A percentile compares a stretch with the other conserved stretches of the same genome.
Evolutionary conservation across 2,329 filamentous ascomycete genomes (phyloP).

Genomic region (Colletotrichum cereale): DNA sequence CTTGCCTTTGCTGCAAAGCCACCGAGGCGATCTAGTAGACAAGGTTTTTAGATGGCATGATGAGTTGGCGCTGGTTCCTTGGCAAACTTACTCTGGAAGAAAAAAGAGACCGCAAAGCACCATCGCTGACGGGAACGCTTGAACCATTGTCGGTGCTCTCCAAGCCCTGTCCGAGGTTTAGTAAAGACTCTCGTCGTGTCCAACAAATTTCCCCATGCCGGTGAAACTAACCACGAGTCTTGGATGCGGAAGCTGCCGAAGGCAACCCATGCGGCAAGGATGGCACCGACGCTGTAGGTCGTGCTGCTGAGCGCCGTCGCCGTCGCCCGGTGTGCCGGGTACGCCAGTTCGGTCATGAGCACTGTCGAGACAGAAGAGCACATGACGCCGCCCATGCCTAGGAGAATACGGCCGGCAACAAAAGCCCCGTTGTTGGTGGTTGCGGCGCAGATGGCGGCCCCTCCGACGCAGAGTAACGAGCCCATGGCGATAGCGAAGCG

Average conservation of each 20-base stretch:
- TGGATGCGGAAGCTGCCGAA: constrained; percentile 49
- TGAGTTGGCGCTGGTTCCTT: background rate
- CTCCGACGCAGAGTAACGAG: constrained; percentile 49
- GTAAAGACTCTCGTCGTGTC: background rate
- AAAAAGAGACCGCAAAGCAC: constrained; percentile 33
- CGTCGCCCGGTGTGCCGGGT: constrained; percentile 37
- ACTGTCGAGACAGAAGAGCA: constrained; percentile 63
- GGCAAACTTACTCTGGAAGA: constrained; percentile 31
- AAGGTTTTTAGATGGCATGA: background rate
- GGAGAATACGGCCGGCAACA: constrained; percentile 54
- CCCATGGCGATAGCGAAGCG: constrained; percentile 49
- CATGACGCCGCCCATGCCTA: constrained; percentile 57
- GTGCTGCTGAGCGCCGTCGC: constrained; percentile 53
- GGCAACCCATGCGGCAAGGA: constrained; percentile 54
- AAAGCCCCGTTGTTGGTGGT: constrained; percentile 60
- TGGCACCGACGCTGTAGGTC: constrained; percentile 52
- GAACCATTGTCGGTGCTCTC: constrained; percentile 30
- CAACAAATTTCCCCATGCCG: background rate
- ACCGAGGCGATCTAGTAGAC: constrained; percentile 26
- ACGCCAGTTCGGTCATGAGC: constrained; percentile 52
- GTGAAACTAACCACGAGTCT: constrained; percentile 25
- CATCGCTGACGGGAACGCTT: constrained; percentile 33
- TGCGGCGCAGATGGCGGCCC: constrained; percentile 55
- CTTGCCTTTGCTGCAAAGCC: constrained; percentile 36
- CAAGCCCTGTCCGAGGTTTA: constrained; percentile 24